phyloP scores from a whole-genome alignment of 2,329 filamentous ascomycete genomes.

The Fragosphaeria purpurea region DNA sequence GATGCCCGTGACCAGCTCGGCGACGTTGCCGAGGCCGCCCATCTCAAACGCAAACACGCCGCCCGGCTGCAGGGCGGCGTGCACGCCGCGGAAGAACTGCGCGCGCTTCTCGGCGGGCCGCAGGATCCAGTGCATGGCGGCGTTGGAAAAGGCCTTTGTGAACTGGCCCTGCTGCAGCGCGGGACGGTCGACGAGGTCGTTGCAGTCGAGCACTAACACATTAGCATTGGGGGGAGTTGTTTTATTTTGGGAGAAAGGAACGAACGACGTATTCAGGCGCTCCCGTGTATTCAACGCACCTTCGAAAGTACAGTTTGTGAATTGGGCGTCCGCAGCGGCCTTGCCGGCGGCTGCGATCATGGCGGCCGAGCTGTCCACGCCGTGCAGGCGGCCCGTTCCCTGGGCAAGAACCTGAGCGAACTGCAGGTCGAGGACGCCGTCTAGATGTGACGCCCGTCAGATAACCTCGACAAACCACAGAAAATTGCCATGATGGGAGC shows the following conservation, averaged over 20 bases:
- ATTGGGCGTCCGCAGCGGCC: conserved; percentile 24
- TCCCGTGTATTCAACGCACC: conserved; percentile 18
- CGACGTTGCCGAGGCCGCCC: conserved; percentile 60
- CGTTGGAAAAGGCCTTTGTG: conserved; percentile 55
- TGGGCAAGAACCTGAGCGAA: conserved; percentile 36
- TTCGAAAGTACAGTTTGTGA: conserved; percentile 33
- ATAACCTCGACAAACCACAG: neutral
- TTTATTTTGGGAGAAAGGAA: too few species aligned
- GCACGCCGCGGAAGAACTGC: conserved; percentile 43
- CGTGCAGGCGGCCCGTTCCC: conserved; percentile 41
- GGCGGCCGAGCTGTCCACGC: conserved; percentile 46
- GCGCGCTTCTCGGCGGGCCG: conserved; percentile 30
- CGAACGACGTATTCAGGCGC: too few species aligned
- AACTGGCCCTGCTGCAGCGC: conserved; percentile 28
- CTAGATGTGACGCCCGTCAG: conserved; percentile 20
- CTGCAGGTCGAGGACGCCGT: conserved; percentile 48
- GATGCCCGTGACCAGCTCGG: conserved; percentile 51
- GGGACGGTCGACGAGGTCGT: conserved; percentile 24
- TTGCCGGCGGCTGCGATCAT: conserved; percentile 47
- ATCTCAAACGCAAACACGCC: conserved; percentile 59
- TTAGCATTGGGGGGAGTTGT: too few species aligned
- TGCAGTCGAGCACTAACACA: conserved; percentile 25
- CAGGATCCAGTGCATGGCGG: conserved; percentile 59
- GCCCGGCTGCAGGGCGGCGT: conserved; percentile 40
- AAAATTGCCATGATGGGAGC: conserved; percentile 9